Conservation (phyloP, 225 moss, liverwort and hornwort species). For the Bryoerythrophyllum caledonicum region DNA sequence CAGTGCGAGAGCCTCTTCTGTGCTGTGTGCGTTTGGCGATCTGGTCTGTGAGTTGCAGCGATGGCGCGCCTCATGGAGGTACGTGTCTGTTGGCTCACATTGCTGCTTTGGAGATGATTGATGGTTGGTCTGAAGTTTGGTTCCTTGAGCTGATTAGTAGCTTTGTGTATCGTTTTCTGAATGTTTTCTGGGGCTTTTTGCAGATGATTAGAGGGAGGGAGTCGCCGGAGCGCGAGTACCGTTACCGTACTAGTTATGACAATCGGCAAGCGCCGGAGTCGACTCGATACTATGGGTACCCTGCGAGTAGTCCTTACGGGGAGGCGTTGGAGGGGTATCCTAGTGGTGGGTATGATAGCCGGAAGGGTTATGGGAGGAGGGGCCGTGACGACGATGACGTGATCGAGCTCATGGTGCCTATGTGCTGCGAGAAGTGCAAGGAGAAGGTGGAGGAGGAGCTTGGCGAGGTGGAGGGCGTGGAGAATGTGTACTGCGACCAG, state of each 20-base stretch:
- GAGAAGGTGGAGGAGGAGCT: conserved; percentile 60
- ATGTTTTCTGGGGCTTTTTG: neutral
- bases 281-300: conserved; percentile 29
- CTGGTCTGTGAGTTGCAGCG: conserved; percentile 7
- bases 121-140: neutral
- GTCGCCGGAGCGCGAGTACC: conserved; percentile 41
- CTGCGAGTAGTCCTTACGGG: conserved; percentile 30
- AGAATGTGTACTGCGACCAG: conserved; percentile 36
- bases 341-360: conserved; percentile 5
- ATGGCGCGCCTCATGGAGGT: conserved; percentile 51
- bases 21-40: neutral
- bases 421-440: conserved; percentile 61
- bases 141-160: too few relatives aligned
- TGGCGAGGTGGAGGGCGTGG: conserved; percentile 48
- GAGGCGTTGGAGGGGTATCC: conserved; percentile 9
- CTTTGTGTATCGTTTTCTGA: neutral
- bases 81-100: conserved; percentile 4
- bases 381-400: conserved; percentile 18
- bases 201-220: conserved; percentile 38
- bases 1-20: neutral
- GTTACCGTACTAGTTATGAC: conserved; percentile 33
- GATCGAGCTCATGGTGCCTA: conserved; percentile 45
- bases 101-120: neutral
- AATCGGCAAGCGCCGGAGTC: conserved; percentile 29
- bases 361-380: neutral